Evolutionary conservation across 2,329 filamentous ascomycete genomes (phyloP).

Genomic region (Gremmenia infestans): DNA sequence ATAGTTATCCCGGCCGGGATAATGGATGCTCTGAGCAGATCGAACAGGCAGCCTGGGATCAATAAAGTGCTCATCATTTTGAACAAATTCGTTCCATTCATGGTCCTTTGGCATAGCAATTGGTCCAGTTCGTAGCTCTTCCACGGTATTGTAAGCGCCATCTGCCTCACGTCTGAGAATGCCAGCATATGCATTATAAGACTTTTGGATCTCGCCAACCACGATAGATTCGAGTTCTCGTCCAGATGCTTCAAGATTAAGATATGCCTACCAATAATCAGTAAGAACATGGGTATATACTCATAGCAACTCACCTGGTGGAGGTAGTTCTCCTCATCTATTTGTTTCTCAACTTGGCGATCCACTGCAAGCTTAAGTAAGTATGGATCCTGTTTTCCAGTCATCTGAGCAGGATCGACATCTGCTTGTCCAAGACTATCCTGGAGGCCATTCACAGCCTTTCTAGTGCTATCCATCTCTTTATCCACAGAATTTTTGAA

Average conservation of each 20-base stretch:
- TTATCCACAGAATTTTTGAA: constrained; percentile 97
- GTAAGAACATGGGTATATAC: background rate
- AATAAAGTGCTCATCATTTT: constrained; percentile 77
- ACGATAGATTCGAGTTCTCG: constrained; percentile 95
- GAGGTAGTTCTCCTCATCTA: constrained; percentile 96
- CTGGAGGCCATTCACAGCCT: constrained; percentile 73
- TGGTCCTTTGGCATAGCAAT: constrained; percentile 91
- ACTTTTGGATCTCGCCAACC: constrained; percentile 95
- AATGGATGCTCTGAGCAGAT: constrained; percentile 75
- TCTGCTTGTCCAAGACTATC: constrained; percentile 77
- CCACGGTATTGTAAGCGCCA: constrained; percentile 69
- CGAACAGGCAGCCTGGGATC: constrained; percentile 78
- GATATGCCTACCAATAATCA: constrained; percentile 62
- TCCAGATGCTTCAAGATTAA: constrained; percentile 91
- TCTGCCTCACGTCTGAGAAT: constrained; percentile 91
- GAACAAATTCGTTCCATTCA: constrained; percentile 80
- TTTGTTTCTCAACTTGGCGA: constrained; percentile 82
- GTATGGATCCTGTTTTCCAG: constrained; percentile 88
- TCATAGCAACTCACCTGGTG: constrained; percentile 61
- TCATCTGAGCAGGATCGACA: constrained; percentile 66
- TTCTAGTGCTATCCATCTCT: constrained; percentile 82
- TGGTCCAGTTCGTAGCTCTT: constrained; percentile 77
- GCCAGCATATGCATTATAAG: constrained; percentile 88
- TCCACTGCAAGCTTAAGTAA: constrained; percentile 82
- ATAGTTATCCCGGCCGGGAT: constrained; percentile 82